Conservation (phyloP, 2,329 filamentous ascomycete species). For the Penicillium sp. region DNA sequence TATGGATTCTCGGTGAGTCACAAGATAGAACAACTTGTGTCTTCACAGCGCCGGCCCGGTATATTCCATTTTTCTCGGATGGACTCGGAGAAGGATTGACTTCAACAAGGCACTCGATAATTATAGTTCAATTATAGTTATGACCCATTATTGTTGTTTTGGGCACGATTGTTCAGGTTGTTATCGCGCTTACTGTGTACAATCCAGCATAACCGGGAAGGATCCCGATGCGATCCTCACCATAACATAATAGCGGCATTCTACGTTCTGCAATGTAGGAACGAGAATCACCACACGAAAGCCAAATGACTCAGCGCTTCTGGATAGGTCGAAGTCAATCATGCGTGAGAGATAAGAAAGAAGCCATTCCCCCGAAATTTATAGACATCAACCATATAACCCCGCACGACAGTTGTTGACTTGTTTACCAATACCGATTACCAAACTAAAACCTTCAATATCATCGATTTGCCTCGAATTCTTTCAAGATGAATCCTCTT, state of each 20-base stretch:
- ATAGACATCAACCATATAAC: neutral
- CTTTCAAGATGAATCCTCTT: neutral
- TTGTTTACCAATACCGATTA: neutral
- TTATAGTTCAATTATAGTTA: constrained; percentile 3
- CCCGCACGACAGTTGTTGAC: neutral
- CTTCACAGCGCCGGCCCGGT: neutral
- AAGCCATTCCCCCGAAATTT: neutral
- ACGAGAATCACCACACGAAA: constrained; percentile 1
- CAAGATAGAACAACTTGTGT: neutral
- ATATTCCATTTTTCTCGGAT: neutral
- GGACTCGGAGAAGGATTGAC: neutral
- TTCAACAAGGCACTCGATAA: neutral
- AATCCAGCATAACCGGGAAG: neutral
- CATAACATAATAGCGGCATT: neutral
- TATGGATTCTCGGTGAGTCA: constrained; percentile 4
- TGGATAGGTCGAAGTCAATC: neutral
- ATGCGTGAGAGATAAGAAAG: neutral
- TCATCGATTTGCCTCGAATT: no score
- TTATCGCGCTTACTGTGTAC: constrained; percentile 1
- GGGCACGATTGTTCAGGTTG: neutral
- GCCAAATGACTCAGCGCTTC: neutral
- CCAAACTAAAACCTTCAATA: neutral
- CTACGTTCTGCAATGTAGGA: constrained; percentile 3
- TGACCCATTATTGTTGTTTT: neutral
- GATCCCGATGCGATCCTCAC: constrained; percentile 1